Evolutionary conservation across 768 basidiomycete genomes (phyloP), one percentile per base, ranked within the genome.

Genomic region (Pseudohyphozyma bogoriensis): DNA sequence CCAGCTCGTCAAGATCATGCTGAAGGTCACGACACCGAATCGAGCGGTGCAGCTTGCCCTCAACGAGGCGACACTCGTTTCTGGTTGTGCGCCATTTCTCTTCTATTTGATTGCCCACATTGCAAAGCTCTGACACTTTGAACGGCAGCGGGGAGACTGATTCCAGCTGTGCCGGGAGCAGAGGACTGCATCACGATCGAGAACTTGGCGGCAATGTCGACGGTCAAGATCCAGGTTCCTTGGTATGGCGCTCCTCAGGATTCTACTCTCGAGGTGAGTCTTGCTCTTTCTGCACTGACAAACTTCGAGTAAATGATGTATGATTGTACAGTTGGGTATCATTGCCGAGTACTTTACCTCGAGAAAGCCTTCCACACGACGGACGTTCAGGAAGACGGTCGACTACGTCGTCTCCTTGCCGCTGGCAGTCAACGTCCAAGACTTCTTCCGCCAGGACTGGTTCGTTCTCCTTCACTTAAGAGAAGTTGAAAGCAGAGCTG

Each of bases 391-490:
- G 40, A 76, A 81, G 33, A 78, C 80, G 16, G 79, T 81, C 59
- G 73, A 78, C 3, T 77, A 92, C 6, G 77, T 80, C 18, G 83
- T 85, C 10, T 79, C 85, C 0, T 77, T 96, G 5, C 92, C 93
- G 0, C 78, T 99, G 46, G 82, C 86, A 4, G 87, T 96, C 59
- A 95, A 92, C 59, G 93, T 97, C 0, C 87, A 96, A 74, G 95
- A 99, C 72, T 92, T 89, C 74, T 96, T 97, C 78, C 83, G 93
- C 26, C 85, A 85, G 31, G 78, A 82, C 58, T 84, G 83, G 93
- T 90, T 39, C 46, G 78, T 47, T 9, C 16, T n/a, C n/a, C n/a
- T n/a, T n/a, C n/a, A n/a, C n/a, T n/a, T n/a, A n/a, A n/a, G n/a
- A n/a, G n/a, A n/a, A n/a, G n/a, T n/a, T n/a, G n/a, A n/a, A n/a